Percentiles rank a stretch among this genome's conserved stretches.
Conservation (phyloP, 176 grass and related monocot species). For the Triticum aestivum region IWGSC_CS_RefSeq_v2.1 NC_057795.1:509015361-509015860, state of each 20-base stretch:
- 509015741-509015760: too few relatives aligned
- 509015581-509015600: background rate
- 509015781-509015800: too few relatives aligned
- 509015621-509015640: background rate
- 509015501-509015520: background rate
- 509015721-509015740: background rate
- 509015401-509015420: constrained; percentile 44
- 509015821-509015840: too few relatives aligned
- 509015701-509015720: background rate
- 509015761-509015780: too few relatives aligned
- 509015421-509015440: constrained; percentile 66
- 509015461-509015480: constrained; percentile 55
- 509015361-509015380: constrained; percentile 61
- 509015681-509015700: background rate
- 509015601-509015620: background rate
- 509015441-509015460: constrained; percentile 57
- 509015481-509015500: constrained; percentile 52
- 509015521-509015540: background rate
- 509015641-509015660: too few relatives aligned
- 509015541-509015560: background rate
- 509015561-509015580: background rate
- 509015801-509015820: too few relatives aligned
- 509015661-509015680: background rate
- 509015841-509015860: too few relatives aligned
- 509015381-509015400: constrained; percentile 57